phyloP scores from a whole-genome alignment of 495 filamentous ascomycete species.

The Tuber melanosporum region DNA sequence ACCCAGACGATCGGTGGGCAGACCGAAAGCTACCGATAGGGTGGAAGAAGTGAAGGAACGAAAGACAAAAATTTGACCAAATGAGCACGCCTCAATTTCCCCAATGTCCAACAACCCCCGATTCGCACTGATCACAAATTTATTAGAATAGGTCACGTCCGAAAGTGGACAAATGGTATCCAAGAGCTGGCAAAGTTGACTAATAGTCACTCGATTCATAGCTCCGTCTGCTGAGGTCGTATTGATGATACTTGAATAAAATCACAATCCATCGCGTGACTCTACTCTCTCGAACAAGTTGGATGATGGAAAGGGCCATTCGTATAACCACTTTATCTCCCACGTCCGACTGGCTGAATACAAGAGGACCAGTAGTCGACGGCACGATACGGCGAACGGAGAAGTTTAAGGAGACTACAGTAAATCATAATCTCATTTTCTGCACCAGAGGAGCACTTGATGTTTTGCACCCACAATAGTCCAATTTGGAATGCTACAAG shows the following conservation, averaged over 20 bases:
- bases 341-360: neutral
- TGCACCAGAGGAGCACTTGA: neutral
- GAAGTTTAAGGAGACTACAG: neutral
- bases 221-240: neutral
- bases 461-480: slow-evolving; percentile 18
- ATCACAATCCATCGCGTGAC: neutral
- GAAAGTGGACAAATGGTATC: neutral
- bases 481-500: slow-evolving; percentile 11
- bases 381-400: neutral
- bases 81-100: neutral
- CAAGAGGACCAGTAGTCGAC: neutral
- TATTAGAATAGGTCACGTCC: neutral
- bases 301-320: neutral
- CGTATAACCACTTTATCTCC: neutral
- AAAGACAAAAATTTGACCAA: neutral
- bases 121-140: neutral
- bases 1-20: neutral
- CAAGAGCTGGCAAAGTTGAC: neutral
- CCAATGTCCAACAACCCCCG: neutral
- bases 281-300: neutral
- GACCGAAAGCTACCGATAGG: neutral
- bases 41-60: neutral
- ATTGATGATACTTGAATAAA: neutral
- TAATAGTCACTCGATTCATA: neutral
- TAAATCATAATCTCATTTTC: neutral